Conservation (phyloP, 1,284 basidiomycete genomes). For the Cutaneotrichosporon mucoides region DNA sequence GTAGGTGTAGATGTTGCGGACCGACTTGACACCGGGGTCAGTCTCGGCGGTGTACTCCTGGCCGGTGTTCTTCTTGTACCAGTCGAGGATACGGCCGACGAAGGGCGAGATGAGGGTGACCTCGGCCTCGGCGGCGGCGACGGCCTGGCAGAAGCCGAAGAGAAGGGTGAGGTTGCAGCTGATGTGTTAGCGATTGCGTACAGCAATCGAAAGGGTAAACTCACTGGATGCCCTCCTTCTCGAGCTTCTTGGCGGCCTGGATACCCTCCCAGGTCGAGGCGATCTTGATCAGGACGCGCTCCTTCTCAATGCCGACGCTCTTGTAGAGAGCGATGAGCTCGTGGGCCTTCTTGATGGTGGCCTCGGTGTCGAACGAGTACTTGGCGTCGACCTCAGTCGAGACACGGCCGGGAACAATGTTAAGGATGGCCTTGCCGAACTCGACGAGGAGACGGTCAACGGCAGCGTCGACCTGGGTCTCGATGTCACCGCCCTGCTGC, state of each 20-base stretch:
- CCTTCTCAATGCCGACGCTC: constrained; percentile 81
- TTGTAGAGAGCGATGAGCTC: constrained; percentile 93
- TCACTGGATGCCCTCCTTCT: constrained; percentile 81
- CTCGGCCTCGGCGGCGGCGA: constrained; percentile 95
- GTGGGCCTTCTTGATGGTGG: constrained; percentile 62
- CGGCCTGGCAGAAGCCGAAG: constrained; percentile 97
- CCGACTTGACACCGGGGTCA: constrained; percentile 96
- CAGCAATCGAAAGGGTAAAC: constrained; percentile 1
- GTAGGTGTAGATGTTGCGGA: constrained; percentile 88
- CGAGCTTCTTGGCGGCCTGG: constrained; percentile 94
- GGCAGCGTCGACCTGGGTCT: constrained; percentile 69
- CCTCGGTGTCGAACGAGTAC: constrained; percentile 75
- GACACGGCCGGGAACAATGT: constrained; percentile 95
- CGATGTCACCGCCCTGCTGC: constrained; percentile 66
- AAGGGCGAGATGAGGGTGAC: constrained; percentile 99
- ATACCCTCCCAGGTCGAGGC: constrained; percentile 99
- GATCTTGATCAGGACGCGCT: constrained; percentile 97
- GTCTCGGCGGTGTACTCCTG: constrained; percentile 74
- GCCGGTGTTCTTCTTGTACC: constrained; percentile 86
- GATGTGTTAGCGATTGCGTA: neutral
- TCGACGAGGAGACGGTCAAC: constrained; percentile 90
- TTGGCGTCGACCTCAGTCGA: constrained; percentile 98
- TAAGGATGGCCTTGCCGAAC: constrained; percentile 93
- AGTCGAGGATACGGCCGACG: constrained; percentile 95
- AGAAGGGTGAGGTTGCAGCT: constrained; percentile 95